Base-by-base conservation (phyloP, 2,329 filamentous ascomycete species). In the Thermothelomyces thermophilus region DNA sequence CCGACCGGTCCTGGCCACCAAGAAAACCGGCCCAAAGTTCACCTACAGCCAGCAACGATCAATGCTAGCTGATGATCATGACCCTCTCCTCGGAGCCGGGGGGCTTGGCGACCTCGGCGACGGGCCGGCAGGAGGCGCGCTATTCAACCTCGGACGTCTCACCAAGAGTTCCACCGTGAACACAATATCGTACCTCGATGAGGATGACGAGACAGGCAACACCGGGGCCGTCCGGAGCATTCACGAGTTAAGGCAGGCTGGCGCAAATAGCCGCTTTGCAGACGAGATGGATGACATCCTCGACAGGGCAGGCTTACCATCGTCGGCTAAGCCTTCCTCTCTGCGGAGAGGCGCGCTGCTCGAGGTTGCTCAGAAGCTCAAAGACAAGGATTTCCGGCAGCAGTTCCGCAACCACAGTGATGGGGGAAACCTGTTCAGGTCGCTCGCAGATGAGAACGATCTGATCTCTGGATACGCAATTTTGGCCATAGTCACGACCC, bases 361-460 rank as follows among this genome's bases (percentile, higher is more conserved):
- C 4, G 81, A 85, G 55, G 64, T 85, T 36, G 75, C 75, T 1
- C 71, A 75, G 39, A 82, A 80, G 58, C 70, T 84, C 36, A 74
- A 76, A 42, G 71, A 83, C 43, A 82, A 82, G 59, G 72, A 72
- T 1, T 90, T 87, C 58, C 71, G 80, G 24, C 73, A 74, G 16
- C 83, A 86, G 54, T 90, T 95, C 59, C 75, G 86, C 17, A 83
- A 90, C 54, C 83, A 88, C 57, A 80, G 82, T 6, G 80, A 86
- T 49, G 86, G 88, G 54, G 76, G 82, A 47, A 78, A 77, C 26
- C 72, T 96, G 14, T 77, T 89, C 46, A 73, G 77, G 39, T 76
- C 79, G 36, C 71, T 86, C 9, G 74, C 73, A 1, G 71, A 73
- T 42, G 79, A 84, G 60, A 67, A 73, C 1, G 85, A 90, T 62